Percentiles rank a stretch among this genome's conserved stretches.
Evolutionary conservation across 768 basidiomycete species (phyloP).

Genomic region (Podaxis mareebaensis): DNA sequence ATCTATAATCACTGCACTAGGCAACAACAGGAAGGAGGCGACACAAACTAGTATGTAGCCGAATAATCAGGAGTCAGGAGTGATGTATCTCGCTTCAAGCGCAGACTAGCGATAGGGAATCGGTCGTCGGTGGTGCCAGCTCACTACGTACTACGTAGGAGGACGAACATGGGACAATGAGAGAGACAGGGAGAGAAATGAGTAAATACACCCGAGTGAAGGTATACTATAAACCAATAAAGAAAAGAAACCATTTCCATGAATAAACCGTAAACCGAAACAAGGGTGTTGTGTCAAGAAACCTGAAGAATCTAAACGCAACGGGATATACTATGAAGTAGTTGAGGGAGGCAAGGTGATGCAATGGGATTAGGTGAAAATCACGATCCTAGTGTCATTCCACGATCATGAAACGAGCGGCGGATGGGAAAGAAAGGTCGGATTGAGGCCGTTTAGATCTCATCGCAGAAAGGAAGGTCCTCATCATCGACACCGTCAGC

Average conservation of each 20-base stretch:
- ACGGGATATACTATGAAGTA: not conserved
- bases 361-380: not conserved
- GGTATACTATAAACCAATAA: constrained; percentile 1
- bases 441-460: constrained; percentile 33
- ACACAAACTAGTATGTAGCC: not conserved
- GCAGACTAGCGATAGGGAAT: not conserved
- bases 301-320: not conserved
- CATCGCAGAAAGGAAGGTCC: constrained; percentile 53
- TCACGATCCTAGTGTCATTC: not conserved
- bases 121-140: not conserved
- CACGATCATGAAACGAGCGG: not conserved
- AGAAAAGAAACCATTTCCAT: not conserved
- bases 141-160: constrained; percentile 5
- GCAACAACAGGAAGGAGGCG: constrained; percentile 3
- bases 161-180: not conserved
- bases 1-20: constrained; percentile 3
- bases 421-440: constrained; percentile 38
- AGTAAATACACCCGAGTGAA: constrained; percentile 4
- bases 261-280: not conserved
- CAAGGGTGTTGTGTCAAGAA: not conserved
- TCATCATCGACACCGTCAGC: constrained; percentile 33
- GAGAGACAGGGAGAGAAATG: not conserved
- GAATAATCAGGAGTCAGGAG: not conserved
- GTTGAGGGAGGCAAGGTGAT: not conserved
- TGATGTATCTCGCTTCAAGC: constrained; percentile 1